Evolutionary conservation across 768 basidiomycete species (phyloP), one percentile per base, ranked within the genome.

Genomic region (Amanita subjunquillea): DNA sequence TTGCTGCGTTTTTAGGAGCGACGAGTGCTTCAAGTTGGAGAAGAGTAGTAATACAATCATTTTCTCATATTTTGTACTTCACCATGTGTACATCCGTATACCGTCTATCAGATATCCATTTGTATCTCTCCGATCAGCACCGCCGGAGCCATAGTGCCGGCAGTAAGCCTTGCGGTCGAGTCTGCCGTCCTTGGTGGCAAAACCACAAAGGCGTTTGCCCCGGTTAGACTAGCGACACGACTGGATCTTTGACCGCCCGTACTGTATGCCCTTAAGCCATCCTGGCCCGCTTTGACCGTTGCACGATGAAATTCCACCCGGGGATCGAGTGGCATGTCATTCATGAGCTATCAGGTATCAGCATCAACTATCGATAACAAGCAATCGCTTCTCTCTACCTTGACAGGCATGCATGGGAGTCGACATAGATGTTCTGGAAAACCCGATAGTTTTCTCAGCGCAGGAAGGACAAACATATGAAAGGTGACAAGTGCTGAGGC

Each of bases 241-340:
- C 86, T 89, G 15, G 90, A 91, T 5, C 91, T 72, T 63, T 95
- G 92, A 0, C 90, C 88, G 22, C 92, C 91, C 0, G 91, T 94
- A 51, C 85, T 91, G 57, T 72, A 78, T 2, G 89, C 91, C 51
- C 72, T 72, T 50, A 90, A 69, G 6, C 76, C 76, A 27, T 66
- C 64, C 4, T 60, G 49, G 2, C 67, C 71, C 1, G 73, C 68
- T n/a, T 67, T 67, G 37, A 93, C 72, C 13, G 79, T 58, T 3
- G 84, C 90, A 4, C 91, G 83, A 64, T 94, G 91, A 65, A 88
- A 93, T 60, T 92, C 91, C 1, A 80, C 78, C 8, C 91, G 76
- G 7, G 82, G 63, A 61, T 92, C 88, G 25, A 91, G 73, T 1
- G 66, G 67, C 78, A 92, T 83, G 15, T 75, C 56, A 56, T 73